Base-by-base conservation (phyloP, 129 eudicot species). In the Kitagawia praeruptora region DNA sequence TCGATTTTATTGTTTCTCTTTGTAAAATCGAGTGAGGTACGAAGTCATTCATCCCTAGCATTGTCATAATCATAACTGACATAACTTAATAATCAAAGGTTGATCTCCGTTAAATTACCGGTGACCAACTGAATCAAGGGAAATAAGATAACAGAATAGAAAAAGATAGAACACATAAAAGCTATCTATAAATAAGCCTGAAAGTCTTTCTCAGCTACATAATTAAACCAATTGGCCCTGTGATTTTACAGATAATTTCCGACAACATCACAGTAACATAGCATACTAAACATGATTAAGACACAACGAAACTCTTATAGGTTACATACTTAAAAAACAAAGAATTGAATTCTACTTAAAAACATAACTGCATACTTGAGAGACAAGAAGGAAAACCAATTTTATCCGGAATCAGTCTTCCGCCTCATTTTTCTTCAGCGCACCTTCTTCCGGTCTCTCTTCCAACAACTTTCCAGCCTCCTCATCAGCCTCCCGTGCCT, bases 391-490 rank as follows among this genome's bases (percentile, higher is more conserved):
- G 25, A 10, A 23, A 16, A 23, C 15, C 25, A 2, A 74, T 44
- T 23, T 38, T 11, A 16, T 78, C 80, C 81, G 23, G 34, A 61
- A n/a, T 67, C 23, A 67, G 73, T 73, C 46, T 71, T 78, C 77
- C 1, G 71, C 75, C 19, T 78, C 81, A 14, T 39, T 61, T 81
- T 74, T 83, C 87, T 74, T 70, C 4, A 19, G 64, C 4, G 37
- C 82, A 54, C 47, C 48, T 19, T 70, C 81, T 63, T 75, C 82
- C 8, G 80, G 74, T 53, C 79, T 85, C 51, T 77, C 86, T 64
- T 40, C 83, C 77, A 87, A 83, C 78, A 87, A 58, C 85, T 72
- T 79, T 8, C 86, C 90, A 74, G 76, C 71, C 78, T 84, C 90
- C 46, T 85, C 91, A 34, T 75, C 72, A 9, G 41, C 70, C 56